These are phyloP conservation scores for Polygonum aviculare DNA, from an alignment of 148 eudicot species.

Conservation along the genomic window DNA sequence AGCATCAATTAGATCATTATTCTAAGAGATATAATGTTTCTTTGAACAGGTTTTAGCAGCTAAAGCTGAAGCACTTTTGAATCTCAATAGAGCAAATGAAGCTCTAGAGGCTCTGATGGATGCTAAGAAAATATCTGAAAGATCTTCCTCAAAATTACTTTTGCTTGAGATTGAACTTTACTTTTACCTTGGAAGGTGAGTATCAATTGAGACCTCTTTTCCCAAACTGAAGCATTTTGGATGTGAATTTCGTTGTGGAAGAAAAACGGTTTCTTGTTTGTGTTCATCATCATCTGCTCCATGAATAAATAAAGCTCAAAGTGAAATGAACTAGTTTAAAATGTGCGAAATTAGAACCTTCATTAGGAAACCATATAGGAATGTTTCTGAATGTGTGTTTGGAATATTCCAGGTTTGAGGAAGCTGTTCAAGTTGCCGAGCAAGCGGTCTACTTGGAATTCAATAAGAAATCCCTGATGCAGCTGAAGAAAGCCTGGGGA, in stretches of 20 bases:
- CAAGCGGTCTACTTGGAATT: conserved; percentile 32
- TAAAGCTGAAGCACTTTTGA: conserved; percentile 46
- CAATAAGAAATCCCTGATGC: conserved; percentile 15
- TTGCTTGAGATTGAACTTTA: conserved; percentile 25
- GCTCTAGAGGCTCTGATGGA: conserved; percentile 15
- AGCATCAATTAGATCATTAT: not conserved
- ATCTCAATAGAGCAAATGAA: conserved; percentile 33
- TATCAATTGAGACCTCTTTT: not conserved
- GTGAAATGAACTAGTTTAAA: too few relatives aligned
- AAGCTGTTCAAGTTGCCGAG: conserved; percentile 32
- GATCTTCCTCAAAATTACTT: conserved; percentile 18
- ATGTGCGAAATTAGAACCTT: too few relatives aligned
- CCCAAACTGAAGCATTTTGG: not conserved
- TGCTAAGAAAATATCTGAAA: conserved; percentile 9
- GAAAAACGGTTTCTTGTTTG: not conserved
- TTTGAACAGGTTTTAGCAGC: conserved; percentile 32
- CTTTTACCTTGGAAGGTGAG: conserved; percentile 43
- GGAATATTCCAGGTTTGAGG: conserved; percentile 31
- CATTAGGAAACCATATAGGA: not conserved
- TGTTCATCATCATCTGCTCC: not conserved
- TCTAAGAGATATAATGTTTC: not conserved
- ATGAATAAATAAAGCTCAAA: not conserved
- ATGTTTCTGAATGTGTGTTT: not conserved
- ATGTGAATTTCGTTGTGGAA: not conserved
- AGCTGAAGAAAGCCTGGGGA: conserved; percentile 27